Evolutionary conservation across 805 yeast species (phyloP).

Genomic region (Kazachstania kunashirensis): DNA sequence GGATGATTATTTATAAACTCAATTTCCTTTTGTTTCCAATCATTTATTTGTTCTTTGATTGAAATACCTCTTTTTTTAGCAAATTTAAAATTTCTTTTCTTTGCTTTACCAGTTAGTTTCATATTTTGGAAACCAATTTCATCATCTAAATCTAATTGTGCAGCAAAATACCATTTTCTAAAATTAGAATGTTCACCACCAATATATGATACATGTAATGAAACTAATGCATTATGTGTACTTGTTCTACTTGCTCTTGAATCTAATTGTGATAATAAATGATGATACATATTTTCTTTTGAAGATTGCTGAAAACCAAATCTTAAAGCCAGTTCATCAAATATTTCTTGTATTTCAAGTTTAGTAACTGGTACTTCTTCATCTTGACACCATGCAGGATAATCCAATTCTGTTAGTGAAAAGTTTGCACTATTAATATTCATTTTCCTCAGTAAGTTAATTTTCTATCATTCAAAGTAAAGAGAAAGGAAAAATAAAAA

Average conservation of each 20-base stretch:
- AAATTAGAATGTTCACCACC: slow-evolving; percentile 86
- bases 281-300: slow-evolving; percentile 70
- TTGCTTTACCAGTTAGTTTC: slow-evolving; percentile 41
- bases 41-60: slow-evolving; percentile 28
- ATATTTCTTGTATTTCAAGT: slow-evolving; percentile 51
- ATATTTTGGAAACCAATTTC: slow-evolving; percentile 48
- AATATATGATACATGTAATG: slow-evolving; percentile 82
- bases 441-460: too few species aligned
- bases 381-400: slow-evolving; percentile 31
- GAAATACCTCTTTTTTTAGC: slow-evolving; percentile 35
- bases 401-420: slow-evolving; percentile 20
- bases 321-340: slow-evolving; percentile 44
- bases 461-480: too few species aligned
- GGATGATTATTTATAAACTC: slow-evolving; percentile 41
- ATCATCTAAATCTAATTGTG: slow-evolving; percentile 68
- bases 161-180: slow-evolving; percentile 86
- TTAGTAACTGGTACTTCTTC: slow-evolving; percentile 64
- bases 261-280: slow-evolving; percentile 69
- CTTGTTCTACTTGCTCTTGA: slow-evolving; percentile 77
- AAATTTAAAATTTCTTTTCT: slow-evolving; percentile 33
- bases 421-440: slow-evolving; percentile 3
- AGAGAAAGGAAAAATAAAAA: too few species aligned
- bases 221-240: slow-evolving; percentile 58
- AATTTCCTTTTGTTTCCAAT: slow-evolving; percentile 39
- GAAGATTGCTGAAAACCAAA: slow-evolving; percentile 85